Evolutionary conservation across 345 rosid genomes (phyloP).

Genomic region (Populus davidiana): DNA sequence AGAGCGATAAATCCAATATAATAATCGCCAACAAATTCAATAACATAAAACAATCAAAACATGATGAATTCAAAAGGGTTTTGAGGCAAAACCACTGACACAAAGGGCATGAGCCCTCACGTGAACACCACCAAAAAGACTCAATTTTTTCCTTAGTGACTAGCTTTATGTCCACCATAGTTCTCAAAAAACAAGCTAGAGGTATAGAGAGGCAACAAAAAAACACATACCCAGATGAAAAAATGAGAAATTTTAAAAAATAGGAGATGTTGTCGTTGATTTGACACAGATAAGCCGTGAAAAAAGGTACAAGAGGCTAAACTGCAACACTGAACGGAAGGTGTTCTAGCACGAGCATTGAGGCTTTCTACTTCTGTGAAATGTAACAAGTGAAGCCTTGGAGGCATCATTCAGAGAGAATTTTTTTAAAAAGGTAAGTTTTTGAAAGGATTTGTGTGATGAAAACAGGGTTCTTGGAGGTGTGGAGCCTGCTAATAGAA

Average conservation of each 20-base stretch:
- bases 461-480: neutral
- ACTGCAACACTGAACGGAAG: conserved; percentile 26
- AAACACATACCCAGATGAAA: neutral
- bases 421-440: neutral
- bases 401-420: conserved; percentile 15
- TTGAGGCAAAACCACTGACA: conserved; percentile 36
- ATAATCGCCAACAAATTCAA: conserved; percentile 41
- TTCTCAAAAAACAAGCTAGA: conserved; percentile 46
- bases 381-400: conserved; percentile 21
- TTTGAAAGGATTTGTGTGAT: neutral
- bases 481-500: neutral
- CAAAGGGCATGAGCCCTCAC: conserved; percentile 37
- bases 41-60: too few species aligned
- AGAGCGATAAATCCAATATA: conserved; percentile 63
- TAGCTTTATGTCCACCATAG: conserved; percentile 34
- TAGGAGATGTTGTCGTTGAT: conserved; percentile 38
- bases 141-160: conserved; percentile 51
- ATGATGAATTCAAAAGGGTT: conserved; percentile 18
- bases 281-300: conserved; percentile 28
- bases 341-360: conserved; percentile 19
- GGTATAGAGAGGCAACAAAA: conserved; percentile 43
- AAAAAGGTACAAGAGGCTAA: conserved; percentile 1
- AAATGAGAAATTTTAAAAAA: neutral
- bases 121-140: conserved; percentile 34
- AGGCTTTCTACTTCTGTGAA: conserved; percentile 14